A percentile compares a stretch with the other conserved stretches of the same genome.
These are phyloP conservation scores for Sordaria brevicollis DNA, from an alignment of 495 filamentous ascomycete species.

Conservation along the genomic window DNA sequence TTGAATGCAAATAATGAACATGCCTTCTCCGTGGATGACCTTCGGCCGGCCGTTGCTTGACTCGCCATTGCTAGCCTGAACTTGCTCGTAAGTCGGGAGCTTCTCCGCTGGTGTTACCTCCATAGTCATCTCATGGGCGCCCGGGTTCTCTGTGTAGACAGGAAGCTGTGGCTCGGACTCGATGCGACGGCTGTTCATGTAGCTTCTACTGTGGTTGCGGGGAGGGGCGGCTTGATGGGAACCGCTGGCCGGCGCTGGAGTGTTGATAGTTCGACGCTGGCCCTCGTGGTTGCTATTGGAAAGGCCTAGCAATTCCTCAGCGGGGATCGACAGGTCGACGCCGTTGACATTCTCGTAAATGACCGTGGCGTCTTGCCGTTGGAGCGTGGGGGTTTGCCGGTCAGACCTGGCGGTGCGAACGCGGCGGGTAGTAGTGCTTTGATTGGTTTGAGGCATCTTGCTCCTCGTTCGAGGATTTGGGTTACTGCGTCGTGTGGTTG, in stretches of 20 bases:
- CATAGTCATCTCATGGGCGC: background rate
- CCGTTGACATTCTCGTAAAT: background rate
- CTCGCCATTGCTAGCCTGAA: no score
- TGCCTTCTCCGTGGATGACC: background rate
- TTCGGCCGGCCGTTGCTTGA: background rate
- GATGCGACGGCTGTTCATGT: background rate
- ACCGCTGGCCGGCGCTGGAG: background rate
- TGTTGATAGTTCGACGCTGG: no score
- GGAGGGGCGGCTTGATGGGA: background rate
- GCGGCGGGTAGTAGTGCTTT: no score
- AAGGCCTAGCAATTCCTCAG: background rate
- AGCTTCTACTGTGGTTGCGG: fast-evolving
- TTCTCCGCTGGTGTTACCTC: background rate
- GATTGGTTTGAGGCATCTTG: no score
- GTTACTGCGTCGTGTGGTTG: no score
- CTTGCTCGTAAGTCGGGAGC: background rate
- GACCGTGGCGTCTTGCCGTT: background rate
- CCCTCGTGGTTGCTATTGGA: no score
- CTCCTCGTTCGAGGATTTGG: no score
- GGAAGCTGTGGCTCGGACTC: background rate
- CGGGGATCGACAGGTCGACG: background rate
- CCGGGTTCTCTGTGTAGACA: background rate
- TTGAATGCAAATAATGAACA: no score
- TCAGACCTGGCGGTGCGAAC: no score
- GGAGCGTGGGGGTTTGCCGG: background rate